phyloP scores from a whole-genome alignment of 768 basidiomycete genomes.

The Heimioporus sp. region DNA sequence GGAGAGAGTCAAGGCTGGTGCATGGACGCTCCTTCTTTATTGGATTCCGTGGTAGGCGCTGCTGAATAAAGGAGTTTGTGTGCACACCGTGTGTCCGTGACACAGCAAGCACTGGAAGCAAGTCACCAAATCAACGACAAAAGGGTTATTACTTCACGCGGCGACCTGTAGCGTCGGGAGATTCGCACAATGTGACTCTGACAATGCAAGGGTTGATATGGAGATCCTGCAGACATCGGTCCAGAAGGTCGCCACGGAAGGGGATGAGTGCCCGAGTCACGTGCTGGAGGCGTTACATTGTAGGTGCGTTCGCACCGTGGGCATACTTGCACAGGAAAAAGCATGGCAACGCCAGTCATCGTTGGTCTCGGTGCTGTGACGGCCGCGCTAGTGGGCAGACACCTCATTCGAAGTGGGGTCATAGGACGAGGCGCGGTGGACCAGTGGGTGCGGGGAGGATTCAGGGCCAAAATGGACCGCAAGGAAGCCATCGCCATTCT shows the following conservation, averaged over 20 bases:
- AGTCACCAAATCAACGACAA: neutral
- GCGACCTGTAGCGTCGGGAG: neutral
- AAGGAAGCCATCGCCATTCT: constrained; percentile 90
- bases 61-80: neutral
- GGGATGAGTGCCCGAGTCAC: too few relatives aligned
- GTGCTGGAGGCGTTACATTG: neutral
- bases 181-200: neutral
- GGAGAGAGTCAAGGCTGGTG: too few relatives aligned
- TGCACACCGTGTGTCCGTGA: neutral
- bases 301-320: neutral
- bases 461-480: constrained; percentile 94
- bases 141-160: too few relatives aligned
- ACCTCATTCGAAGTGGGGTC: constrained; percentile 60
- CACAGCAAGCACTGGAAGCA: constrained; percentile 14
- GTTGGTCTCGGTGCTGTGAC: constrained; percentile 76
- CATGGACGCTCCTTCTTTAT: constrained; percentile 1
- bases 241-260: too few relatives aligned
- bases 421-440: constrained; percentile 63
- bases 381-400: constrained; percentile 72
- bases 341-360: constrained; percentile 78
- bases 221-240: neutral
- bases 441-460: constrained; percentile 91
- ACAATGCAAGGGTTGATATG: constrained; percentile 6
- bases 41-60: neutral
- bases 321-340: neutral